Percentiles rank a stretch among this genome's conserved stretches.
phyloP scores from a whole-genome alignment of 1,284 basidiomycete species.

The Tylopilus sp. region DNA sequence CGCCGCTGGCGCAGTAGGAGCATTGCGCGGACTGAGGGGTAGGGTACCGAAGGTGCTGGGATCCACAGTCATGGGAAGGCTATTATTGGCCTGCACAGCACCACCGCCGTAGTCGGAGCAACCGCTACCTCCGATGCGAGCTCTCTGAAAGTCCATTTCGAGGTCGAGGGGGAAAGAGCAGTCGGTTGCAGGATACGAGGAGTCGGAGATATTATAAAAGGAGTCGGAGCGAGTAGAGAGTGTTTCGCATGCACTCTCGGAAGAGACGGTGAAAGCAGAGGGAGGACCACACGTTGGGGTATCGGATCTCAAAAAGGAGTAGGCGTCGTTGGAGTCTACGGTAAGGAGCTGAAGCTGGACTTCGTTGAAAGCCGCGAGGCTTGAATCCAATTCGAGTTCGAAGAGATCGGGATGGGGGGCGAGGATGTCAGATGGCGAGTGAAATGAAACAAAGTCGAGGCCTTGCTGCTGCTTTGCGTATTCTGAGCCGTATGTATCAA shows the following conservation, averaged over 20 bases:
- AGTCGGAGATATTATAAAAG: constrained; percentile 57
- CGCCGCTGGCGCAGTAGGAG: constrained; percentile 37
- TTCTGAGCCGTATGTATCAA: constrained; percentile 35
- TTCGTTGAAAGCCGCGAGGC: constrained; percentile 59
- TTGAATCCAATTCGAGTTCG: constrained; percentile 71
- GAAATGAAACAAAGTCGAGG: constrained; percentile 67
- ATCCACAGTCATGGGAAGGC: constrained; percentile 43
- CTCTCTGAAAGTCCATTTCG: constrained; percentile 66
- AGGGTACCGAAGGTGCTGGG: constrained; percentile 52
- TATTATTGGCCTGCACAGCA: constrained; percentile 37
- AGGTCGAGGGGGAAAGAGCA: constrained; percentile 56
- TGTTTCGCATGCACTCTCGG: constrained; percentile 69
- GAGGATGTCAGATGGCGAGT: constrained; percentile 58
- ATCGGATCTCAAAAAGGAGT: constrained; percentile 56
- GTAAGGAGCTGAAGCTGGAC: constrained; percentile 58
- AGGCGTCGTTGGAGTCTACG: constrained; percentile 58
- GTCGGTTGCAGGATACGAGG: constrained; percentile 47
- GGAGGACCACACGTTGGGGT: constrained; percentile 64
- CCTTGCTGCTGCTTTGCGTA: constrained; percentile 39
- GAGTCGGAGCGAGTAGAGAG: constrained; percentile 62
- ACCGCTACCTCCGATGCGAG: constrained; percentile 46
- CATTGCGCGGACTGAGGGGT: constrained; percentile 56
- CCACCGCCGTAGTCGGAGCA: constrained; percentile 49
- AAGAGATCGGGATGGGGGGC: constrained; percentile 74
- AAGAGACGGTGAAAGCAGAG: constrained; percentile 71